These are phyloP conservation scores for Diaporthe batatas DNA, from an alignment of 2,329 filamentous ascomycete genomes.

Conservation along the genomic window DNA sequence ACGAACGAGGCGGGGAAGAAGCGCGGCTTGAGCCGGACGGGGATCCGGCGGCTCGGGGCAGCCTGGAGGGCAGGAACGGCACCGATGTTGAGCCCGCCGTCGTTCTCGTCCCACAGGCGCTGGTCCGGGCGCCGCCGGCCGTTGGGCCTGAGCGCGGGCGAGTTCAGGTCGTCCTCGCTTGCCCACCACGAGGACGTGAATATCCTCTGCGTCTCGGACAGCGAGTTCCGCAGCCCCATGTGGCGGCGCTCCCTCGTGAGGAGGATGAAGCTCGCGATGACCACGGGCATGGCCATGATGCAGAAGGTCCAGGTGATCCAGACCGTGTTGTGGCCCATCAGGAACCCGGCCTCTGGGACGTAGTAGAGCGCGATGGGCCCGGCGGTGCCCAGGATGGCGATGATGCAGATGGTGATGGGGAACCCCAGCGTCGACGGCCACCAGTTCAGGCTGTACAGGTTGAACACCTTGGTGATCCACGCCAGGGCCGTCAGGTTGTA, in stretches of 20 bases:
- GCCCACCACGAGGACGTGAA: conserved; percentile 77
- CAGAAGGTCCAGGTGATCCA: conserved; percentile 80
- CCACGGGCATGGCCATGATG: conserved; percentile 77
- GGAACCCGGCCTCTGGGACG: conserved; percentile 63
- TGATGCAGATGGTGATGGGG: conserved; percentile 72
- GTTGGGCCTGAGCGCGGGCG: conserved; percentile 57
- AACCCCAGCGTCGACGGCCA: conserved; percentile 66
- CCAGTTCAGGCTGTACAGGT: conserved; percentile 79
- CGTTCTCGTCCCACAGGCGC: conserved; percentile 54
- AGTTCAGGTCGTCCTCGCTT: conserved; percentile 65
- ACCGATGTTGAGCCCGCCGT: conserved; percentile 43
- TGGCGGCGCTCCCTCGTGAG: conserved; percentile 75
- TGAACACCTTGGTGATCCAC: conserved; percentile 80
- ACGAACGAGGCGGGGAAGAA: conserved; percentile 77
- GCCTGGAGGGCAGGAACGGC: conserved; percentile 44
- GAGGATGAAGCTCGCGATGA: conserved; percentile 74
- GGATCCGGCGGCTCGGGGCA: conserved; percentile 46
- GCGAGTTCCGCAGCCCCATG: conserved; percentile 69
- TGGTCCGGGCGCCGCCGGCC: conserved; percentile 54
- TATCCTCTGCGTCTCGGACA: conserved; percentile 76
- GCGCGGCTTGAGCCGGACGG: conserved; percentile 60
- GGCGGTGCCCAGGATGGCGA: conserved; percentile 71
- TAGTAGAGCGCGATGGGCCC: conserved; percentile 73
- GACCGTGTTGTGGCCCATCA: conserved; percentile 73
- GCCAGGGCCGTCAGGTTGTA: conserved; percentile 77